These are phyloP conservation scores for Yarrowia hollandica DNA, from an alignment of 805 yeast genomes.

Conservation along the genomic window DNA sequence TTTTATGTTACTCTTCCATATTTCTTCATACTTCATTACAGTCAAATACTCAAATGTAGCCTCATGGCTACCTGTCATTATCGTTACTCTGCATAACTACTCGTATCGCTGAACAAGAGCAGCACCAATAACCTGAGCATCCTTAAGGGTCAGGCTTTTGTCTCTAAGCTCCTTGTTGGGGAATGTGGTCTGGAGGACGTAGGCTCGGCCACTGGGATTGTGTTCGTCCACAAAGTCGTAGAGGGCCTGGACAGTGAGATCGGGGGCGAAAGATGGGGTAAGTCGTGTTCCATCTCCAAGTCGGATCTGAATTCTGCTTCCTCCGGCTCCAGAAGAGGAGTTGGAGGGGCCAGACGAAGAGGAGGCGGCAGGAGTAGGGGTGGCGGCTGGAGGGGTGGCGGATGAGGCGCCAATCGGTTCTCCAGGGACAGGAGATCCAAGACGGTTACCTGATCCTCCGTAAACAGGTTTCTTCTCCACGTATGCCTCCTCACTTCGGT, in stretches of 20 bases:
- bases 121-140: slow-evolving; percentile 75
- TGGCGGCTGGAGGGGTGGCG: slow-evolving; percentile 14
- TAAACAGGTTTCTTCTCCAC: slow-evolving; percentile 60
- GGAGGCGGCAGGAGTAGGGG: slow-evolving; percentile 32
- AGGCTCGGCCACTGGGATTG: slow-evolving; percentile 50
- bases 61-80: slow-evolving; percentile 5
- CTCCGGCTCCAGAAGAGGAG: slow-evolving; percentile 23
- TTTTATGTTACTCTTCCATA: too few relatives aligned
- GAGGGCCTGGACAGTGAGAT: slow-evolving; percentile 63
- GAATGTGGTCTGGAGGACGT: slow-evolving; percentile 73
- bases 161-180: slow-evolving; percentile 75
- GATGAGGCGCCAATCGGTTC: slow-evolving; percentile 43
- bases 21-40: too few relatives aligned
- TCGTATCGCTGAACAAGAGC: slow-evolving; percentile 90
- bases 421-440: slow-evolving; percentile 88
- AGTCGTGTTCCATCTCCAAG: slow-evolving; percentile 77
- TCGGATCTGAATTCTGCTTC: slow-evolving; percentile 71
- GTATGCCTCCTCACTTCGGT: slow-evolving; percentile 79
- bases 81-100: slow-evolving; percentile 34
- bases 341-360: slow-evolving; percentile 31
- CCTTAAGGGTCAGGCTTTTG: slow-evolving; percentile 56
- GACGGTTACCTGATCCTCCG: slow-evolving; percentile 78
- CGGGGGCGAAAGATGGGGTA: slow-evolving; percentile 61
- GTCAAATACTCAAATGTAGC: too few relatives aligned
- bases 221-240: slow-evolving; percentile 65